Evolutionary conservation across 208 protist genomes (phyloP).

Genomic region (Blastocrithidia nonstop): DNA sequence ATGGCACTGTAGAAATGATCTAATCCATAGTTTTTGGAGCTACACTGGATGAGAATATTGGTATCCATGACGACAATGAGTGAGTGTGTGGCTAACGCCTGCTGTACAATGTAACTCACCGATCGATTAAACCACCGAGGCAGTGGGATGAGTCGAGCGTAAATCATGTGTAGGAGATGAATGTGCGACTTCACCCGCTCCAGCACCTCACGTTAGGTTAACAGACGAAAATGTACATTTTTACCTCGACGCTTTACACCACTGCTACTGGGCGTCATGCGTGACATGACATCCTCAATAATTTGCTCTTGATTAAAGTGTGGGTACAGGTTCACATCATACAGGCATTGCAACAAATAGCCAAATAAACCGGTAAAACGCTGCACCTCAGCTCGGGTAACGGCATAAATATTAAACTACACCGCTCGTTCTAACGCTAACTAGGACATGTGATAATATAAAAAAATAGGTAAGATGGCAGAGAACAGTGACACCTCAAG

Average conservation of each 20-base stretch:
- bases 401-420: conserved; percentile 31
- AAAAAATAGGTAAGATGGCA: conserved; percentile 25
- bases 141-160: conserved; percentile 20
- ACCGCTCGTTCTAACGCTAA: conserved; percentile 29
- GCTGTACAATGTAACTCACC: conserved; percentile 19
- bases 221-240: conserved; percentile 32
- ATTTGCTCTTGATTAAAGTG: conserved; percentile 29
- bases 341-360: conserved; percentile 43
- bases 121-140: conserved; percentile 28
- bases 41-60: conserved; percentile 72
- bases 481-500: conserved; percentile 34
- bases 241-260: not conserved
- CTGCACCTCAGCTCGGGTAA: conserved; percentile 14
- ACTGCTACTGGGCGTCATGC: not conserved
- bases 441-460: conserved; percentile 27
- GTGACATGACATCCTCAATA: conserved; percentile 27
- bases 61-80: conserved; percentile 58
- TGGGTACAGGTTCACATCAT: conserved; percentile 40
- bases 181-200: conserved; percentile 20
- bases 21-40: conserved; percentile 43
- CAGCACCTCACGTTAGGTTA: conserved; percentile 27
- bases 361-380: conserved; percentile 14
- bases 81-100: conserved; percentile 14
- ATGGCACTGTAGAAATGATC: conserved; percentile 57
- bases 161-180: conserved; percentile 24